Evolutionary conservation across 2,329 filamentous ascomycete species (phyloP).

Genomic region (Hypoxylon rubiginosum): DNA sequence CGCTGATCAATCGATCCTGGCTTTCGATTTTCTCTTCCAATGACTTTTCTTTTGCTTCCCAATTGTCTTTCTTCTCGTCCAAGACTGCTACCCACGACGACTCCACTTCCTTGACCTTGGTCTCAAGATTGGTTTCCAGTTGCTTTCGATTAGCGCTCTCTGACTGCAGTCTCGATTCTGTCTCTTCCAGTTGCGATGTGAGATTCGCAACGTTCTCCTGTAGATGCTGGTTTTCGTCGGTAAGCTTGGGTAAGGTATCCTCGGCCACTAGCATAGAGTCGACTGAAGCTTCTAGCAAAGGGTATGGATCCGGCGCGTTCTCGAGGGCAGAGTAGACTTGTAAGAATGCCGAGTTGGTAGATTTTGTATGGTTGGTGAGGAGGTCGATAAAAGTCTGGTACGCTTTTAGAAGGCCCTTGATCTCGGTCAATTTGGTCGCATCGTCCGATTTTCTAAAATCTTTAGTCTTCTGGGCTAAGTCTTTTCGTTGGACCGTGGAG

Average conservation of each 20-base stretch:
- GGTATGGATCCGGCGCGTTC: constrained; percentile 96
- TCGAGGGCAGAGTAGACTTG: constrained; percentile 93
- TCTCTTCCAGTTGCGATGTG: constrained; percentile 84
- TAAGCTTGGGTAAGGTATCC: constrained; percentile 90
- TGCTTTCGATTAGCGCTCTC: constrained; percentile 80
- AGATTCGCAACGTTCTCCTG: constrained; percentile 82
- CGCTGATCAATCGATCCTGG: constrained; percentile 90
- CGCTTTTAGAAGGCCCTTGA: constrained; percentile 91
- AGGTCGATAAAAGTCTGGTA: constrained; percentile 99
- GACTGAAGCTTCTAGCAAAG: constrained; percentile 93
- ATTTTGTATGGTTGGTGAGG: constrained; percentile 94
- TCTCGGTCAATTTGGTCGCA: constrained; percentile 84
- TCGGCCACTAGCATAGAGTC: constrained; percentile 93
- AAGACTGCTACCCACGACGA: constrained; percentile 90
- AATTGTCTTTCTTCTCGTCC: constrained; percentile 95
- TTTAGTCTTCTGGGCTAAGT: constrained; percentile 98
- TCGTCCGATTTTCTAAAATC: constrained; percentile 95
- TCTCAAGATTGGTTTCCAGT: constrained; percentile 82
- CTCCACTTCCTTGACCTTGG: constrained; percentile 89
- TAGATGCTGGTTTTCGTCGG: constrained; percentile 89
- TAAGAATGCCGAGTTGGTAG: constrained; percentile 91
- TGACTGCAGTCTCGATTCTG: constrained; percentile 82
- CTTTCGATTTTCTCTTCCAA: constrained; percentile 95
- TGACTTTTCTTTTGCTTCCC: constrained; percentile 91
- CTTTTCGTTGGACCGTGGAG: constrained; percentile 95